phyloP scores from a whole-genome alignment of 2,329 filamentous ascomycete species.

The Blumeria graminis region DNA sequence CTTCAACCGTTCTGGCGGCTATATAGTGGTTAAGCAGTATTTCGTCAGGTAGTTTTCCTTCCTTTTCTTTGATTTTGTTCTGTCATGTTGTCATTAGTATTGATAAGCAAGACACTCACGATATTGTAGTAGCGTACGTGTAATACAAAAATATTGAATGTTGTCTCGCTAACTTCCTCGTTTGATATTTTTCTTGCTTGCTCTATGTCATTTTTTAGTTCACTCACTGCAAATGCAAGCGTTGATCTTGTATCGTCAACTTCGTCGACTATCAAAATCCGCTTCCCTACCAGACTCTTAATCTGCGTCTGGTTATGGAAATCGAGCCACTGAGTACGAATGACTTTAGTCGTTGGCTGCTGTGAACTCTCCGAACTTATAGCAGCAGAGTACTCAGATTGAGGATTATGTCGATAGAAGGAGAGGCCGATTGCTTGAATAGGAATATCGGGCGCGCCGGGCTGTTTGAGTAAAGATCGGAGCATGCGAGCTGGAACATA shows the following conservation, averaged over 20 bases:
- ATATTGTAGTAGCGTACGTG: constrained; percentile 31
- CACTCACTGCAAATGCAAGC: constrained; percentile 76
- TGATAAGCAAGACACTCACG: neutral
- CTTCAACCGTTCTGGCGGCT: constrained; percentile 68
- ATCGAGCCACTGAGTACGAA: constrained; percentile 94
- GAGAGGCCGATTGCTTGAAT: constrained; percentile 98
- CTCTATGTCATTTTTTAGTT: constrained; percentile 88
- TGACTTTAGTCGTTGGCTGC: constrained; percentile 68
- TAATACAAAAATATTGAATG: constrained; percentile 86
- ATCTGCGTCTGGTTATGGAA: constrained; percentile 31
- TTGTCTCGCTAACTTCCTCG: constrained; percentile 48
- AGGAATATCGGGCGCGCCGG: constrained; percentile 76
- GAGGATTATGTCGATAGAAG: constrained; percentile 28
- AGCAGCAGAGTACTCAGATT: neutral
- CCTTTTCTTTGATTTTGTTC: constrained; percentile 97
- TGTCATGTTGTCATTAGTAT: constrained; percentile 16
- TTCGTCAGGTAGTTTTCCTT: constrained; percentile 56
- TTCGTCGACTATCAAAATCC: constrained; percentile 80
- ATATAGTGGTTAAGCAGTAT: constrained; percentile 55
- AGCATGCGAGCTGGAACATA: constrained; percentile 95
- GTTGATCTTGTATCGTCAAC: constrained; percentile 90
- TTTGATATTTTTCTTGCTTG: constrained; percentile 50
- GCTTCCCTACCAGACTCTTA: constrained; percentile 4
- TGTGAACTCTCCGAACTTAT: constrained; percentile 27
- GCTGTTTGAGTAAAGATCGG: constrained; percentile 84